Conservation (phyloP, 192 early-diverging fungal genomes). For the Thoreauomyces humboldtii region DNA sequence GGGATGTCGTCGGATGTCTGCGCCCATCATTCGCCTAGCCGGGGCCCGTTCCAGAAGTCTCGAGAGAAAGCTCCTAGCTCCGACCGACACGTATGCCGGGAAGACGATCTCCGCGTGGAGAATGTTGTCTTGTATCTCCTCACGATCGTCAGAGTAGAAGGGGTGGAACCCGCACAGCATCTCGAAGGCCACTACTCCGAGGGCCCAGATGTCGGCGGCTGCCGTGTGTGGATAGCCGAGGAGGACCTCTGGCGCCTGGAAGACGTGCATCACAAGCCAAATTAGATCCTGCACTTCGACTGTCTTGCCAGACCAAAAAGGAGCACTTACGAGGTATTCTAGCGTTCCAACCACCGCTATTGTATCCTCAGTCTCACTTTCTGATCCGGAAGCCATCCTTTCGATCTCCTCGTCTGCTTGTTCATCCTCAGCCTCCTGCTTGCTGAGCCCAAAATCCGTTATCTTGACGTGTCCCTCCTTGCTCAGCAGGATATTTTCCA, state of each 20-base stretch:
- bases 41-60: conserved; percentile 37
- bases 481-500: conserved; percentile 55
- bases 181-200: conserved; percentile 54
- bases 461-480: conserved; percentile 53
- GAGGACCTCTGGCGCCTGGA: conserved; percentile 52
- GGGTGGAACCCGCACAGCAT: conserved; percentile 57
- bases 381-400: background rate
- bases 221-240: conserved; percentile 40
- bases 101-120: conserved; percentile 36
- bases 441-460: conserved; percentile 53
- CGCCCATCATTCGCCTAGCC: conserved; percentile 31
- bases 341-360: conserved; percentile 44
- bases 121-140: conserved; percentile 45
- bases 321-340: conserved; percentile 45
- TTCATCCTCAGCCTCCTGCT: conserved; percentile 32
- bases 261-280: too few species aligned
- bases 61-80: conserved; percentile 33
- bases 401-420: background rate
- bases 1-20: conserved; percentile 39
- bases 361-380: background rate
- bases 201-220: conserved; percentile 58
- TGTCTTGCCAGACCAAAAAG: background rate
- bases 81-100: conserved; percentile 30
- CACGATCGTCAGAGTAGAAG: conserved; percentile 44
- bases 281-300: too few species aligned